Evolutionary conservation across 106 monocot species (phyloP).

Genomic region (Amphibolis antarctica): DNA sequence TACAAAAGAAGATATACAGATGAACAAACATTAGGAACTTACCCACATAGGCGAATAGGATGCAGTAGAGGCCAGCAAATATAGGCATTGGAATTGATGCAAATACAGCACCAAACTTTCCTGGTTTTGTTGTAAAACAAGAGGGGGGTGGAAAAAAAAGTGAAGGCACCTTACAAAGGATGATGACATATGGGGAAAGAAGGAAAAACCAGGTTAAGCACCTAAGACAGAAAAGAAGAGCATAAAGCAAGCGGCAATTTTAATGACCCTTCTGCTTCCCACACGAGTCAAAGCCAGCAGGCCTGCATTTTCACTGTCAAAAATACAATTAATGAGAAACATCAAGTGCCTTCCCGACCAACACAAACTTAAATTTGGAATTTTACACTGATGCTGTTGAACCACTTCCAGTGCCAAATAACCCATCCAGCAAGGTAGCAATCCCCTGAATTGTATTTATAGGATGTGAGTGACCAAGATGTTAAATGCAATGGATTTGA

Average conservation of each 20-base stretch:
- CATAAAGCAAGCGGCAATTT: conserved; percentile 86
- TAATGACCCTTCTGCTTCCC: conserved; percentile 63
- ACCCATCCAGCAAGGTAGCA: conserved; percentile 59
- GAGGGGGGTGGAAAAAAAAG: no score
- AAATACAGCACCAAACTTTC: conserved; percentile 84
- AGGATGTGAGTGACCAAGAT: not conserved
- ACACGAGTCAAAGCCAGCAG: conserved; percentile 61
- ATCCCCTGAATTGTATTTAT: conserved; percentile 39
- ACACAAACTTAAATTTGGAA: not conserved
- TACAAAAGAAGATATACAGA: conserved; percentile 43
- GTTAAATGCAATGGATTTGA: not conserved
- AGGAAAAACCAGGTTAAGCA: conserved; percentile 3
- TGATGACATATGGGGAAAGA: not conserved
- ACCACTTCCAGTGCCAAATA: conserved; percentile 79
- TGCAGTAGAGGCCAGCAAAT: conserved; percentile 61
- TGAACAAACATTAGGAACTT: not conserved
- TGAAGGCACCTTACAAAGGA: not conserved
- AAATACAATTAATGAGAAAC: conserved; percentile 3
- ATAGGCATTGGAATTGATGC: conserved; percentile 85
- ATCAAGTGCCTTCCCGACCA: not conserved
- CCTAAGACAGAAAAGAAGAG: conserved; percentile 69
- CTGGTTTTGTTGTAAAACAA: conserved; percentile 22
- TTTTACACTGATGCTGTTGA: conserved; percentile 73
- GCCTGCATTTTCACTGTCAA: conserved; percentile 64
- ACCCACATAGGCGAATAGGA: conserved; percentile 82